These are phyloP conservation scores for Pichia sp. DNA, from an alignment of 1,139 yeast genomes.

Conservation along the genomic window DNA sequence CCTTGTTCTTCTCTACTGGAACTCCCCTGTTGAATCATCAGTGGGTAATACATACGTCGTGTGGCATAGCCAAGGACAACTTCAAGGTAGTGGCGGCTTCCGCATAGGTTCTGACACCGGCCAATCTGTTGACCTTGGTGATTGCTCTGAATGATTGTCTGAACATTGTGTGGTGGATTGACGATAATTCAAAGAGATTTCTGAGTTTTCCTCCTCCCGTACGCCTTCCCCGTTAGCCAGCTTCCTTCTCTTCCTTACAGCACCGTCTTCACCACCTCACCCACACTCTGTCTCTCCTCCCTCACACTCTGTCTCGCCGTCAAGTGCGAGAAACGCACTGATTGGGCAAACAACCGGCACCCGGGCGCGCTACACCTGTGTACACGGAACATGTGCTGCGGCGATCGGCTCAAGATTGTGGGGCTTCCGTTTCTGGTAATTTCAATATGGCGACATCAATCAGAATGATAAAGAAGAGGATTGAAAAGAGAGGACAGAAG, in stretches of 20 bases:
- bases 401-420: not conserved
- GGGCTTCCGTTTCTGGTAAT: not conserved
- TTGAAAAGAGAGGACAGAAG: not conserved
- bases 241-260: not conserved
- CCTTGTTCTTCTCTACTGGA: not conserved
- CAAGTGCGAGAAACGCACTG: conserved; percentile 2
- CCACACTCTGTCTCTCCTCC: not conserved
- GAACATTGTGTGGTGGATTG: conserved; percentile 42
- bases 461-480: not conserved
- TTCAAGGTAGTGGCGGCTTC: conserved; percentile 71
- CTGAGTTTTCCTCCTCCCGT: not conserved
- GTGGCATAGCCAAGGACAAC: conserved; percentile 89
- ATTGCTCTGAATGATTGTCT: conserved; percentile 66
- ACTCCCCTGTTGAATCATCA: not conserved
- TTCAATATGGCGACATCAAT: not conserved
- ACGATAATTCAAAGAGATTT: not conserved
- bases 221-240: not conserved
- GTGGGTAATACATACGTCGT: conserved; percentile 47
- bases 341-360: conserved; percentile 1
- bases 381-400: not conserved
- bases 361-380: not conserved
- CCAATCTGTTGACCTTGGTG: conserved; percentile 48
- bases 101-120: conserved; percentile 76
- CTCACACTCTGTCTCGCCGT: not conserved
- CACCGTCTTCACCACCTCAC: not conserved